Conservation (phyloP, 2,329 filamentous ascomycete genomes). For the Fusarium transvaalense region DNA sequence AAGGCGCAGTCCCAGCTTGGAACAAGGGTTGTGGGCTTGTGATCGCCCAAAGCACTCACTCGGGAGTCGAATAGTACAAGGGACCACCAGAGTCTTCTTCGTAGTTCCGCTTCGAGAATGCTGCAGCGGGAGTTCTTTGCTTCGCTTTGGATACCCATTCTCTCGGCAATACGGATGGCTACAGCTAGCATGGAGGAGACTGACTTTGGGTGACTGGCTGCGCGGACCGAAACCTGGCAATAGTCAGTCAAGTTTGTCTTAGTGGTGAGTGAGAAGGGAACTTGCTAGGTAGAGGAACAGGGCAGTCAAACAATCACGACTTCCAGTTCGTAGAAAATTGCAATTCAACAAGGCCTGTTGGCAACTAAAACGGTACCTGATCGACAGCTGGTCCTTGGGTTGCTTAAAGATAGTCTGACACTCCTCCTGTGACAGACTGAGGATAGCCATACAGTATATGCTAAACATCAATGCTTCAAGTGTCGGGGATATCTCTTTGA, state of each 20-base stretch:
- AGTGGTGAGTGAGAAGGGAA: background rate
- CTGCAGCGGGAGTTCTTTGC: conserved; percentile 43
- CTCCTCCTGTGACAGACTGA: conserved; percentile 58
- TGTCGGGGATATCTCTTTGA: conserved; percentile 54
- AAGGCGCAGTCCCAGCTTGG: conserved; percentile 59
- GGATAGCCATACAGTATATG: conserved; percentile 60
- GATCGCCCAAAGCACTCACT: conserved; percentile 64
- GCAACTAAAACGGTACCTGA: conserved; percentile 61
- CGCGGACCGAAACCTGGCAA: conserved; percentile 61
- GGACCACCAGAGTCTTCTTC: conserved; percentile 73
- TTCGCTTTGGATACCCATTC: conserved; percentile 68
- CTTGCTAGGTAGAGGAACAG: conserved; percentile 68
- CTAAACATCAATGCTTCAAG: conserved; percentile 70
- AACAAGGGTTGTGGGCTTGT: conserved; percentile 46
- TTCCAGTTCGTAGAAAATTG: conserved; percentile 62
- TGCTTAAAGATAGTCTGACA: conserved; percentile 58
- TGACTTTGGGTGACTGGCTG: conserved; percentile 61
- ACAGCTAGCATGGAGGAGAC: conserved; percentile 65
- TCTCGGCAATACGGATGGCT: conserved; percentile 68
- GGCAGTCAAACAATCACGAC: conserved; percentile 67
- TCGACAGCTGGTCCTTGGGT: conserved; percentile 56
- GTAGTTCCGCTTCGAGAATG: conserved; percentile 68
- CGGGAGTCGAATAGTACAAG: conserved; percentile 69
- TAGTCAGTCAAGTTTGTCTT: background rate
- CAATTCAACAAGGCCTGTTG: conserved; percentile 67